Evolutionary conservation across 345 rosid species (phyloP).

Genomic region (Populus alba): DNA sequence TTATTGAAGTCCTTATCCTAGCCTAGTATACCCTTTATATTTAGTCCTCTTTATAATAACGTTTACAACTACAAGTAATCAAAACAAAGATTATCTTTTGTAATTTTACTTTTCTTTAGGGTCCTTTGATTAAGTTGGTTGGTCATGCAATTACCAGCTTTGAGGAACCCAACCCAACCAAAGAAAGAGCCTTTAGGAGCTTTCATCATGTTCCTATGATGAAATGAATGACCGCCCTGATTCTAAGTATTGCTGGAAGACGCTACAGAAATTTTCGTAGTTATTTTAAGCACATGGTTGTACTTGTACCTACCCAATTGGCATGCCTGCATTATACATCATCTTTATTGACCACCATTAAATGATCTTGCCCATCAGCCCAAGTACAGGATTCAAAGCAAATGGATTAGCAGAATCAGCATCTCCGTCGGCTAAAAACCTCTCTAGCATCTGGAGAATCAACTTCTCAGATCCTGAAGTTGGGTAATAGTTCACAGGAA

Average conservation of each 20-base stretch:
- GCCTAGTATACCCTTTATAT: no score
- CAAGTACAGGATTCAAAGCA: slow-evolving; percentile 61
- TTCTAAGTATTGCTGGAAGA: slow-evolving; percentile 24
- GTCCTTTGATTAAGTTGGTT: no score
- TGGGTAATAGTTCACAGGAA: slow-evolving; percentile 28
- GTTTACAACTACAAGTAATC: no score
- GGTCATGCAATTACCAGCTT: no score
- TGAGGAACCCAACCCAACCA: no score
- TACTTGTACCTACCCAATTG: slow-evolving; percentile 30
- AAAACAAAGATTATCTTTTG: no score
- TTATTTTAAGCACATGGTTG: slow-evolving; percentile 25
- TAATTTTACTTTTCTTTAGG: no score
- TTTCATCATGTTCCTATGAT: neutral
- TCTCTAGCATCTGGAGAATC: slow-evolving; percentile 27
- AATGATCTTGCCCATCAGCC: slow-evolving; percentile 92
- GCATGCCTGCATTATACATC: slow-evolving; percentile 26
- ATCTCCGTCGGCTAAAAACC: slow-evolving; percentile 27
- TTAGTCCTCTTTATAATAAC: no score
- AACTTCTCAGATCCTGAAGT: slow-evolving; percentile 40
- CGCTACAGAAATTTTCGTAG: slow-evolving; percentile 24
- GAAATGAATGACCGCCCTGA: slow-evolving; percentile 22
- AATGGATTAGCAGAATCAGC: slow-evolving; percentile 68
- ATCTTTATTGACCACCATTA: slow-evolving; percentile 85
- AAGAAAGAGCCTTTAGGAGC: no score
- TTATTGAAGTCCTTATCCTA: no score